These are phyloP conservation scores for Neurospora sp. DNA, from an alignment of 495 filamentous ascomycete species.

Conservation along the genomic window DNA sequence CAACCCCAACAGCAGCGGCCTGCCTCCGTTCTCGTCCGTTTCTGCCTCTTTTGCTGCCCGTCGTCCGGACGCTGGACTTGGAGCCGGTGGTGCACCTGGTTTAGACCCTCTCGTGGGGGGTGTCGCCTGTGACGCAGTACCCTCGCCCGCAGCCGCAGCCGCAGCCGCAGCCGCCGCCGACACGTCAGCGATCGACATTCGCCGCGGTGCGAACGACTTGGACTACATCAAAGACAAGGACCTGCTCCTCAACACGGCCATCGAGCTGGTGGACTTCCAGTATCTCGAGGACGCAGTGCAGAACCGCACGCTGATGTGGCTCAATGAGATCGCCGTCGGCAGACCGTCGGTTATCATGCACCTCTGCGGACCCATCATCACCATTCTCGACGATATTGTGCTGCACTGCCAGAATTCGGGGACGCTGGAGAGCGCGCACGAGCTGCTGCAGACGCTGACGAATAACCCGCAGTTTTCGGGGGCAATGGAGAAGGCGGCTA, in stretches of 20 bases:
- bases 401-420: slow-evolving; percentile 42
- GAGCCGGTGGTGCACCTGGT: background rate
- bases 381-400: slow-evolving; percentile 44
- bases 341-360: slow-evolving; percentile 40
- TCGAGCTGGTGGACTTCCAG: slow-evolving; percentile 47
- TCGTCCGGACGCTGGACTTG: background rate
- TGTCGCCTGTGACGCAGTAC: slow-evolving; percentile 12
- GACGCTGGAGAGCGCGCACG: slow-evolving; percentile 42
- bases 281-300: slow-evolving; percentile 45
- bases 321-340: slow-evolving; percentile 36
- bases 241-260: slow-evolving; percentile 44
- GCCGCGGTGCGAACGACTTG: slow-evolving; percentile 30
- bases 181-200: slow-evolving; percentile 3
- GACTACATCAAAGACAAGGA: slow-evolving; percentile 42
- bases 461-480: slow-evolving; percentile 33
- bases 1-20: background rate
- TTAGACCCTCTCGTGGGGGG: background rate
- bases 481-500: slow-evolving; percentile 26
- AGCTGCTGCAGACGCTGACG: slow-evolving; percentile 40
- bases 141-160: background rate
- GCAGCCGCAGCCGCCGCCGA: no score
- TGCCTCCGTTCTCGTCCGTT: background rate
- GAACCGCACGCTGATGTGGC: slow-evolving; percentile 40
- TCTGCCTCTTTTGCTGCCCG: background rate
- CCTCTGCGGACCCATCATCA: slow-evolving; percentile 40